Evolutionary conservation across 345 rosid species (phyloP).

Genomic region (Atalantia buxifolia): DNA sequence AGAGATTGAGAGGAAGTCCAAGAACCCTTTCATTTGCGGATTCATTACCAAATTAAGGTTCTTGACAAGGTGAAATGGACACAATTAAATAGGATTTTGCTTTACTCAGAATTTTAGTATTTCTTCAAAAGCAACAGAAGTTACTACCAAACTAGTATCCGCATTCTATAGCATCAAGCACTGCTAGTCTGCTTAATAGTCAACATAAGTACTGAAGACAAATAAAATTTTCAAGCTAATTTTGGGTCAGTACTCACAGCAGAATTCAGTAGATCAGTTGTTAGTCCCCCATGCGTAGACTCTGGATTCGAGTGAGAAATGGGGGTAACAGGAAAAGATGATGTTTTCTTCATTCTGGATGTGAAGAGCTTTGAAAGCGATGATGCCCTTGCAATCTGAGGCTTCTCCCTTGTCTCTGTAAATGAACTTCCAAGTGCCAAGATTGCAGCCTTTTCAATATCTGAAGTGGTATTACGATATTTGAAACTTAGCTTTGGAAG

Average conservation of each 20-base stretch:
- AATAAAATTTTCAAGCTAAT: background rate
- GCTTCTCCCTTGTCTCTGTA: constrained; percentile 26
- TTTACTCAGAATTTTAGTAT: background rate
- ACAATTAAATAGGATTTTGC: background rate
- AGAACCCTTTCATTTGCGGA: background rate
- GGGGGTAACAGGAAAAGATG: constrained; percentile 72
- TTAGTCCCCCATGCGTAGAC: constrained; percentile 69
- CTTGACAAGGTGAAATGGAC: background rate
- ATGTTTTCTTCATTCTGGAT: constrained; percentile 47
- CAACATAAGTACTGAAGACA: background rate
- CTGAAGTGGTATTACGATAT: constrained; percentile 39
- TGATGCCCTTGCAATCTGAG: constrained; percentile 48
- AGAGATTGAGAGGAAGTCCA: background rate
- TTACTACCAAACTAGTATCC: background rate
- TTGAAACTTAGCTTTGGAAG: constrained; percentile 82
- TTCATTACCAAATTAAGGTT: background rate
- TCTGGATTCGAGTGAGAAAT: constrained; percentile 82
- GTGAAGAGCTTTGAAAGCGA: constrained; percentile 60
- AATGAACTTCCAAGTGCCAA: constrained; percentile 60
- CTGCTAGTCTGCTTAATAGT: background rate
- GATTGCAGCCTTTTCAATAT: constrained; percentile 75
- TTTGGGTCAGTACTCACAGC: constrained; percentile 31
- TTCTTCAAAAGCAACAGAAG: background rate
- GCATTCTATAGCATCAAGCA: background rate
- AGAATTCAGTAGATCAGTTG: constrained; percentile 36